These are phyloP conservation scores for Microdochium bolleyi DNA, from an alignment of 2,329 filamentous ascomycete genomes.

Conservation along the genomic window DNA sequence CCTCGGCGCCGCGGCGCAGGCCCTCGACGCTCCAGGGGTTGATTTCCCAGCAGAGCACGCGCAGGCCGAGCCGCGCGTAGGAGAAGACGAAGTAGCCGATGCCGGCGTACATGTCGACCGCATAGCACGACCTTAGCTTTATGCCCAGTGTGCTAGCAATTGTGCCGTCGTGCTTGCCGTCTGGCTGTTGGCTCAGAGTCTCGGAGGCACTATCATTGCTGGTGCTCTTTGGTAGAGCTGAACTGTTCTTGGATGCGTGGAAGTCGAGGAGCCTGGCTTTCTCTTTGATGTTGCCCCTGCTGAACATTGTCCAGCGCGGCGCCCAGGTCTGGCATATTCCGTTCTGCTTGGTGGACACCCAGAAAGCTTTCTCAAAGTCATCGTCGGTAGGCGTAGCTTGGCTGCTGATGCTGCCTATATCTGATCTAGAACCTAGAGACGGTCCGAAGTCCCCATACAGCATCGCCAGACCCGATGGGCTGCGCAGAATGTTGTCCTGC, in stretches of 20 bases:
- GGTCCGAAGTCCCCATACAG: slow-evolving; percentile 71
- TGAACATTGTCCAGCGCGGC: slow-evolving; percentile 90
- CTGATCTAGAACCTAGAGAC: slow-evolving; percentile 1
- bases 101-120: slow-evolving; percentile 81
- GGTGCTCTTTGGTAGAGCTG: neutral
- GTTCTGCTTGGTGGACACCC: slow-evolving; percentile 72
- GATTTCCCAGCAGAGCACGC: slow-evolving; percentile 81
- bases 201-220: slow-evolving; percentile 16
- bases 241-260: slow-evolving; percentile 10
- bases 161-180: slow-evolving; percentile 19
- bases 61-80: slow-evolving; percentile 64
- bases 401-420: neutral
- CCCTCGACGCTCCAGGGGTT: slow-evolving; percentile 87
- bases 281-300: slow-evolving; percentile 80
- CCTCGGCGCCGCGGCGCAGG: slow-evolving; percentile 63
- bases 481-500: slow-evolving; percentile 62
- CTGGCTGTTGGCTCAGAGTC: slow-evolving; percentile 27
- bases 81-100: slow-evolving; percentile 93
- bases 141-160: slow-evolving; percentile 1
- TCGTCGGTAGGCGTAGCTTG: slow-evolving; percentile 15
- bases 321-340: slow-evolving; percentile 81
- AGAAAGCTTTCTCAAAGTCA: slow-evolving; percentile 64
- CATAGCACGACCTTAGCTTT: slow-evolving; percentile 27
- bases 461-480: slow-evolving; percentile 61
- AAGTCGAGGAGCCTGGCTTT: slow-evolving; percentile 67